Percentiles rank a stretch among this genome's conserved stretches.
These are phyloP conservation scores for Coniochaeta ligniaria DNA, from an alignment of 2,329 filamentous ascomycete genomes.

Conservation along the genomic window DNA sequence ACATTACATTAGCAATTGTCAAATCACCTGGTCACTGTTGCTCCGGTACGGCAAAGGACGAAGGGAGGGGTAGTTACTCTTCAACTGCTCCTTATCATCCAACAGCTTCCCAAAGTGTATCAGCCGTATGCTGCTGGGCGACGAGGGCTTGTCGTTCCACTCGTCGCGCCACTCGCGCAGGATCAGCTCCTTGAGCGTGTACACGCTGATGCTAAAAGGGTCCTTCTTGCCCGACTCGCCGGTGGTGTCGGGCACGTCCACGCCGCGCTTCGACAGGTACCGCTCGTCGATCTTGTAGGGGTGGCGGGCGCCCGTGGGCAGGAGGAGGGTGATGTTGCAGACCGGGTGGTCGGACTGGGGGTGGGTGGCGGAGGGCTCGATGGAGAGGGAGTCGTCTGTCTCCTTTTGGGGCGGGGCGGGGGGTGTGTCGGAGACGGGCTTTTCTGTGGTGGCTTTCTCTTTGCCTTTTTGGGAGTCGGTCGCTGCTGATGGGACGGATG, in stretches of 20 bases:
- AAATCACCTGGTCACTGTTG: too few relatives aligned
- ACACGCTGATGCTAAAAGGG: constrained; percentile 84
- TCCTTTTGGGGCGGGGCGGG: neutral
- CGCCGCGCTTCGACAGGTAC: constrained; percentile 75
- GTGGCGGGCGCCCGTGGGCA: constrained; percentile 75
- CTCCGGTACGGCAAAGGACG: neutral
- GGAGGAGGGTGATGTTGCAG: constrained; percentile 73
- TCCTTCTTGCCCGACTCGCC: constrained; percentile 53
- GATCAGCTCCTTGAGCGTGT: constrained; percentile 90
- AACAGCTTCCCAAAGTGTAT: constrained; percentile 89
- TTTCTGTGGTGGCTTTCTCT: neutral
- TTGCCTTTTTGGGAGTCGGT: neutral
- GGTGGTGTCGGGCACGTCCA: constrained; percentile 62
- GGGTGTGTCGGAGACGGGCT: neutral
- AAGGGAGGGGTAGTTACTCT: constrained; percentile 47
- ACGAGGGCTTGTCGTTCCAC: constrained; percentile 81
- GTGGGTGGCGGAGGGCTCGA: constrained; percentile 17
- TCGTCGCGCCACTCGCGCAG: constrained; percentile 87
- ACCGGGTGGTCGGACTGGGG: constrained; percentile 27
- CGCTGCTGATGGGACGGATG: neutral
- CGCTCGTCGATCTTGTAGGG: constrained; percentile 85
- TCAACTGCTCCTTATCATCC: constrained; percentile 79
- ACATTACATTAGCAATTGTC: neutral
- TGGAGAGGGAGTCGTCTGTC: constrained; percentile 23
- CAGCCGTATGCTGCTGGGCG: constrained; percentile 80